phyloP scores from a whole-genome alignment of 2,329 filamentous ascomycete species.

The Delphinella strobiligena region DNA sequence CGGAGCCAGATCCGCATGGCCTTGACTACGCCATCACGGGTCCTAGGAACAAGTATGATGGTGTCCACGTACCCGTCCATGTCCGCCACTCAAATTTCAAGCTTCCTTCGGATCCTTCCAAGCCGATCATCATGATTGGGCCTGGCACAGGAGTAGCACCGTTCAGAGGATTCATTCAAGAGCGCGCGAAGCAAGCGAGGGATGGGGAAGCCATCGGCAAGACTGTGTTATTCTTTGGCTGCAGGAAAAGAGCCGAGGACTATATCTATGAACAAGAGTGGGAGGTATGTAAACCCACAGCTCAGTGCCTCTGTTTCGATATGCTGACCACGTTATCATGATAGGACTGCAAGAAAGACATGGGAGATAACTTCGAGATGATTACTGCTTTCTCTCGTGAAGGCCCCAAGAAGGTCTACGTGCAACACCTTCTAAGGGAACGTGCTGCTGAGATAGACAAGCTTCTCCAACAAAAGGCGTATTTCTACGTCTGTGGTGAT shows the following conservation, averaged over 20 bases:
- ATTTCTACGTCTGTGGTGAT: slow-evolving; percentile 97
- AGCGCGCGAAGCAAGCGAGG: slow-evolving; percentile 72
- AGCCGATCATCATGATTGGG: slow-evolving; percentile 91
- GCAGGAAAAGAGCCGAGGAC: slow-evolving; percentile 76
- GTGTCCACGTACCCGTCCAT: slow-evolving; percentile 87
- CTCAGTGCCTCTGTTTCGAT: not conserved
- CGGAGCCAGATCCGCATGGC: slow-evolving; percentile 69
- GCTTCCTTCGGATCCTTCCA: slow-evolving; percentile 84
- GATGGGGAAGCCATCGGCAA: slow-evolving; percentile 73
- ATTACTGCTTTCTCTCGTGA: slow-evolving; percentile 95
- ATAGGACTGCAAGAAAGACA: slow-evolving; percentile 67
- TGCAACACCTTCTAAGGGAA: slow-evolving; percentile 85
- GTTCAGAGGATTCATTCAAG: slow-evolving; percentile 90
- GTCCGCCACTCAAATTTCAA: slow-evolving; percentile 99
- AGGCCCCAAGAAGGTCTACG: slow-evolving; percentile 78
- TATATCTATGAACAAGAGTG: slow-evolving; percentile 88
- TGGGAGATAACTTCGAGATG: slow-evolving; percentile 83
- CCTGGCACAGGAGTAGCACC: slow-evolving; percentile 94
- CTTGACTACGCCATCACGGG: slow-evolving; percentile 77
- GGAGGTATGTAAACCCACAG: slow-evolving; percentile 52
- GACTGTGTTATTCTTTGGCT: slow-evolving; percentile 90
- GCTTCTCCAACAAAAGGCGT: slow-evolving; percentile 73
- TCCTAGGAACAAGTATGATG: slow-evolving; percentile 93
- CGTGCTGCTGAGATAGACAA: slow-evolving; percentile 74
- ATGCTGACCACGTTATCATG: not conserved